These are phyloP conservation scores for Geotrichum restrictum DNA, from an alignment of 1,139 yeast genomes.

Conservation along the genomic window DNA sequence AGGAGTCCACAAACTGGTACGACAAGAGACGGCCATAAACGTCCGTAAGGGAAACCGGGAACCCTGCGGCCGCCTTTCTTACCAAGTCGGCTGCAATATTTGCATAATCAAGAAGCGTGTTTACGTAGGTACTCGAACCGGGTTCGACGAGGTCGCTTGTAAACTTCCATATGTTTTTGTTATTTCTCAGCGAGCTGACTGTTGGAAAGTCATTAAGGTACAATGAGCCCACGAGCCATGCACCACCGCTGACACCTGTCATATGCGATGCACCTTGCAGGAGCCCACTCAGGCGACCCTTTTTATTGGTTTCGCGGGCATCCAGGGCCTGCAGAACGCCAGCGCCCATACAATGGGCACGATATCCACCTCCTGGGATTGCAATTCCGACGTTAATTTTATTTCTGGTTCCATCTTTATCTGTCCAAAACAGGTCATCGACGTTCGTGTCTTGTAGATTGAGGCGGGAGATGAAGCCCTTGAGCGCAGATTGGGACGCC, in stretches of 20 bases:
- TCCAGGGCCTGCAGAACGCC: constrained; percentile 74
- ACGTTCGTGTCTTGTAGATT: constrained; percentile 59
- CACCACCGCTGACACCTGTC: constrained; percentile 78
- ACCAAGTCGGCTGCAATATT: constrained; percentile 47
- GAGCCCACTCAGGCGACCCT: constrained; percentile 68
- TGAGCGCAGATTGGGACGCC: constrained; percentile 51
- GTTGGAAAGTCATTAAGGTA: constrained; percentile 77
- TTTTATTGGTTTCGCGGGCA: constrained; percentile 51
- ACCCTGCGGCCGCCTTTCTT: constrained; percentile 64
- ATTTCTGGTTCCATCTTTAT: constrained; percentile 24
- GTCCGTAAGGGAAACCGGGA: constrained; percentile 65
- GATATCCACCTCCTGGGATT: constrained; percentile 78
- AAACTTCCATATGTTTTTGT: constrained; percentile 63
- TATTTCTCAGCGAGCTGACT: constrained; percentile 51
- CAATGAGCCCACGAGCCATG: constrained; percentile 78
- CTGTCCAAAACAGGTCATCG: constrained; percentile 42
- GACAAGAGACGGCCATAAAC: constrained; percentile 85
- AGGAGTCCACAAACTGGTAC: constrained; percentile 56
- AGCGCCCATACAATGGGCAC: constrained; percentile 78
- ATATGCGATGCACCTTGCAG: constrained; percentile 69
- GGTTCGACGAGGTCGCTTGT: constrained; percentile 38
- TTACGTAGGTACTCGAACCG: not conserved
- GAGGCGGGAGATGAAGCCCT: constrained; percentile 53
- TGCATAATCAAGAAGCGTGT: constrained; percentile 49
- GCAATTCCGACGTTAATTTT: constrained; percentile 53